Base-by-base conservation (phyloP, 2,329 filamentous ascomycete genomes). In the Cladosporium sphaerospermum region DNA sequence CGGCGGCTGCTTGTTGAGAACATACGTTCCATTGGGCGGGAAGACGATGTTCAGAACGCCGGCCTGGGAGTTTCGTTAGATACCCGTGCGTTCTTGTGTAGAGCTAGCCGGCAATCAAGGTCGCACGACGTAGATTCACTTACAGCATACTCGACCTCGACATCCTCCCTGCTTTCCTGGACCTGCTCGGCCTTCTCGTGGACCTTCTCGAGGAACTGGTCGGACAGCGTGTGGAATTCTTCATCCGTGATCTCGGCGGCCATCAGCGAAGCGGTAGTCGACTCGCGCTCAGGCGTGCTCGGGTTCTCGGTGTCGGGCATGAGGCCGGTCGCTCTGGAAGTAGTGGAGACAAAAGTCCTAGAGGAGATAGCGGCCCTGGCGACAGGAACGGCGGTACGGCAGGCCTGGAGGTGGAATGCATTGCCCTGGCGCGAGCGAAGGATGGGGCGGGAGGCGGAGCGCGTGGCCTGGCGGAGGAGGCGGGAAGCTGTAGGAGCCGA, bases 1-100 rank as follows among this genome's bases (percentile, higher is more conserved):
- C 16, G 92, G 90, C 0, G 93, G 93, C 71, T 99, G 93, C 73
- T 99, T 99, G 81, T 99, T 99, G 73, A 99, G 80, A 56, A 99
- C 88, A 68, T 95, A 99, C 31, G 83, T 92, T 57, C 91, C 90
- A 47, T 82, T 76, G 10, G 78, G 75, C 1, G 83, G 81, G 62
- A 88, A 82, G 6, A 75, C 78, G 64, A 97, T 77, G 58, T 84
- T 90, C 62, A 97, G 78, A 53, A 97, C 90, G 52, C 93, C 92
- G 51, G 89, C 81, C 91, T 96, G 63, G 11, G 42, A 14, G 16
- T 31, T 28, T n/a, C 14, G 44, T 56, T 18, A 56, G 54, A 31
- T 41, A 9, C 16, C 31, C 9, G 23, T 28, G 4, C 5, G 23
- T 28, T 7, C 23, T 28, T 28, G 23, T 28, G 7, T 28, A 28